Evolutionary conservation across 306 rosid species (phyloP).

Genomic region (Medicago lupulina): DNA sequence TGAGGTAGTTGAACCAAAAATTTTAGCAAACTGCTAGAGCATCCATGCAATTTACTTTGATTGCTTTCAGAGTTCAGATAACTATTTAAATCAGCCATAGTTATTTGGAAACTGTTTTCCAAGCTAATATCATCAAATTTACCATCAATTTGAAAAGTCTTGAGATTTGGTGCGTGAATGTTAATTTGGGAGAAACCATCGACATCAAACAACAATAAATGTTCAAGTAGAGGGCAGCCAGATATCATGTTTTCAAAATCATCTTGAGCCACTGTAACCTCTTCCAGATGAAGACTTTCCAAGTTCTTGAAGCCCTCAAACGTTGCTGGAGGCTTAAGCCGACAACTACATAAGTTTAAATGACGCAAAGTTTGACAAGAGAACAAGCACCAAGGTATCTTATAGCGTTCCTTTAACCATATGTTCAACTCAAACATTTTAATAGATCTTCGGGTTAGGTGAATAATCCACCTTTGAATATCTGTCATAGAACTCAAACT

Average conservation of each 20-base stretch:
- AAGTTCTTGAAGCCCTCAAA: not conserved
- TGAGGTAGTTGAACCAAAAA: slow-evolving; percentile 56
- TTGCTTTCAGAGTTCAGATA: slow-evolving; percentile 39
- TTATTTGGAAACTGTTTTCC: slow-evolving; percentile 45
- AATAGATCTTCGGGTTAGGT: not conserved
- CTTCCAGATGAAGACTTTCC: too few relatives aligned
- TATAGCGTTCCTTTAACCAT: not conserved
- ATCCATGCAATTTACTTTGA: slow-evolving; percentile 37
- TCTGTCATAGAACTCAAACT: not conserved
- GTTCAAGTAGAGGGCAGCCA: slow-evolving; percentile 60
- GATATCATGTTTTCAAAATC: slow-evolving; percentile 55
- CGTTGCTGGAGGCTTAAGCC: not conserved
- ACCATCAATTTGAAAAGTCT: not conserved
- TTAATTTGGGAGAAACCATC: slow-evolving; percentile 53
- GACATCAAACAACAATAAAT: slow-evolving; percentile 52
- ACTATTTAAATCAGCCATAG: slow-evolving; percentile 42
- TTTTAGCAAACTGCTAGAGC: slow-evolving; percentile 53
- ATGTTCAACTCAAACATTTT: not conserved
- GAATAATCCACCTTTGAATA: not conserved
- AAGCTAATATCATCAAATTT: not conserved
- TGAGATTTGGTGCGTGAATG: slow-evolving; percentile 44
- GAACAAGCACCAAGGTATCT: not conserved
- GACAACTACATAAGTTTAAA: not conserved
- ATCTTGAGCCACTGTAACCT: slow-evolving; percentile 61
- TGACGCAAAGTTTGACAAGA: not conserved